Evolutionary conservation across 257 asterid species (phyloP).

Genomic region (Solanum lycopersicoides): DNA sequence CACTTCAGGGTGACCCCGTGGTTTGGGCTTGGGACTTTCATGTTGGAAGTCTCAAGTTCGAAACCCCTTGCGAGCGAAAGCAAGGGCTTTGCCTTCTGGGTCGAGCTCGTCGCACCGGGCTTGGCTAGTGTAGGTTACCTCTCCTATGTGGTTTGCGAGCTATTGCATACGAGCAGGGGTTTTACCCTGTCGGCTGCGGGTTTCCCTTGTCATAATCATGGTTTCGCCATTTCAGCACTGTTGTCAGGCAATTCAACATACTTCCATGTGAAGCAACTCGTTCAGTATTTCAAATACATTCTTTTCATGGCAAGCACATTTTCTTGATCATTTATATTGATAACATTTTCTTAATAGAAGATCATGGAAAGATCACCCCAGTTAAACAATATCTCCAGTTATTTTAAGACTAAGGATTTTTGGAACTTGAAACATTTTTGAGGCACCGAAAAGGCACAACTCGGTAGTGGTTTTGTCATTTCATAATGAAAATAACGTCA

Average conservation of each 20-base stretch:
- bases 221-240: background rate
- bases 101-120: background rate
- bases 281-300: background rate
- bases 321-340: background rate
- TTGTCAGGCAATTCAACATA: background rate
- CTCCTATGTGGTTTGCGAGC: background rate
- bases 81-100: background rate
- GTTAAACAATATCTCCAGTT: background rate
- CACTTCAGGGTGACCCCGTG: background rate
- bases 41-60: background rate
- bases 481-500: background rate
- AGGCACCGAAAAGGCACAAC: background rate
- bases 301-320: background rate
- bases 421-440: background rate
- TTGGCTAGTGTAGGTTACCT: background rate
- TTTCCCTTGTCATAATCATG: background rate
- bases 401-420: background rate
- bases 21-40: background rate
- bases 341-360: background rate
- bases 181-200: background rate
- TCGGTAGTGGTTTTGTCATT: background rate
- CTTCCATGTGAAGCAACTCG: background rate
- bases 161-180: background rate
- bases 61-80: background rate
- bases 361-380: background rate